Conservation (phyloP, 345 rosid species). For the Dipteronia dyeriana region DNA sequence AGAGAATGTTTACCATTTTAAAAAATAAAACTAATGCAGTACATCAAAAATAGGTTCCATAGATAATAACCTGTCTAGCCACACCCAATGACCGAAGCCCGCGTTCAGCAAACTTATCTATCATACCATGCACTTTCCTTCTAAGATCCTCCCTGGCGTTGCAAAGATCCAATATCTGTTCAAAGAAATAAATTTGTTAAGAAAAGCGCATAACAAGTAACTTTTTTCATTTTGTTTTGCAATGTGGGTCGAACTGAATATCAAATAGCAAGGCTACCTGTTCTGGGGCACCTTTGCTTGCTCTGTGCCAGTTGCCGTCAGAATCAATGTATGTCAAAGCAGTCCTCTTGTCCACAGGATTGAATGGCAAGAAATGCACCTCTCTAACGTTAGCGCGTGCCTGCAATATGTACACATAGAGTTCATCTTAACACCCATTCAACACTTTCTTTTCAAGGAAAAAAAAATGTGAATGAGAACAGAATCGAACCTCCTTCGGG, state of each 20-base stretch:
- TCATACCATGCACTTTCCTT: slow-evolving; percentile 59
- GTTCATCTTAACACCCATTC: neutral
- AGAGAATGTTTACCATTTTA: neutral
- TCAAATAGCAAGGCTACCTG: slow-evolving; percentile 44
- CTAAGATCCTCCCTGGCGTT: slow-evolving; percentile 55
- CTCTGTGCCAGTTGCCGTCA: slow-evolving; percentile 74
- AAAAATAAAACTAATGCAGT: neutral
- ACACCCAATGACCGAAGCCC: slow-evolving; percentile 83
- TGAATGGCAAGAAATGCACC: slow-evolving; percentile 80
- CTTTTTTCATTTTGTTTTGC: neutral
- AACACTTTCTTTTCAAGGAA: neutral
- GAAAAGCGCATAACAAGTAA: neutral
- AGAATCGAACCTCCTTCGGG: slow-evolving; percentile 61
- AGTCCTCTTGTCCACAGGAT: slow-evolving; percentile 84
- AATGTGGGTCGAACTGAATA: neutral
- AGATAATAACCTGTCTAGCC: slow-evolving; percentile 63
- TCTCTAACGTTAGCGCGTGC: slow-evolving; percentile 78
- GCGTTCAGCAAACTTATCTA: slow-evolving; percentile 77
- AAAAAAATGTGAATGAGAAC: neutral
- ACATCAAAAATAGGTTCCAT: neutral
- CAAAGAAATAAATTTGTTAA: neutral
- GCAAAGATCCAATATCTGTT: slow-evolving; percentile 63
- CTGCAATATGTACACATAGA: slow-evolving; percentile 28
- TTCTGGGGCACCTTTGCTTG: slow-evolving; percentile 95
- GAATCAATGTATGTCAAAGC: slow-evolving; percentile 73